Base-by-base conservation (phyloP, 768 basidiomycete genomes). In the Russula compacta region DNA sequence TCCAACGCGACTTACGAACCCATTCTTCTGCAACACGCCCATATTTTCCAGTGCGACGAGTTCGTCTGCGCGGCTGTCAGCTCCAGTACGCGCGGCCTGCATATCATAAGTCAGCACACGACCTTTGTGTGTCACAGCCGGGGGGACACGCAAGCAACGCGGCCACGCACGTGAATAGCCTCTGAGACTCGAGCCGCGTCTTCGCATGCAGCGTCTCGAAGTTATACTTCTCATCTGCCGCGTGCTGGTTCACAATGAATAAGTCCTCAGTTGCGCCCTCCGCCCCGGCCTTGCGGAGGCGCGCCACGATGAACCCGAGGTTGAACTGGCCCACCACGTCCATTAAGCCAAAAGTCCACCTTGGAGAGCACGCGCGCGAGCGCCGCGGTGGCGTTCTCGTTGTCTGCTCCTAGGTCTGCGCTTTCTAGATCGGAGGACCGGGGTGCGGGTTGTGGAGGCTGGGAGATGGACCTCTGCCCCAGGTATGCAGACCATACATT, bases 221-320 rank as follows among this genome's bases (percentile, higher is more conserved):
- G 71, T 98, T 98, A 74, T 91, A 98, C 75, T 98, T 98, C 73
- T 98, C 97, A 72, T 99, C 97, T 6, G 92, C 86, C 5, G 95
- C 95, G 72, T 98, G 95, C 70, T 98, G 95, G 68, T 98, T 95
- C 17, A 98, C 81, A 63, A 99, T 93, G 74, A 98, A 98, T 43
- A 99, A 76, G 68, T 99, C 95, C 69, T 98, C 95, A 74, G 42
- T 61, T 24, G 49, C 44, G 12, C 21, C 63, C 9, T 48, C 55
- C 15, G 21, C 64, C 1, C 59, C 71, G 29, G 59, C 68, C 63
- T 76, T 76, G 59, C 76, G 75, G 66, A 88, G 80, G 6, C 95
- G 82, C 2, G 83, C 82, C 59, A 99, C 81, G 71, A 99, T 92
- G 73, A 99, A 99, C 0, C 95, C 95, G 36, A 87, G 80, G 67